Conservation (phyloP, 495 filamentous ascomycete genomes). For the Aspergillus homomorphus region DNA sequence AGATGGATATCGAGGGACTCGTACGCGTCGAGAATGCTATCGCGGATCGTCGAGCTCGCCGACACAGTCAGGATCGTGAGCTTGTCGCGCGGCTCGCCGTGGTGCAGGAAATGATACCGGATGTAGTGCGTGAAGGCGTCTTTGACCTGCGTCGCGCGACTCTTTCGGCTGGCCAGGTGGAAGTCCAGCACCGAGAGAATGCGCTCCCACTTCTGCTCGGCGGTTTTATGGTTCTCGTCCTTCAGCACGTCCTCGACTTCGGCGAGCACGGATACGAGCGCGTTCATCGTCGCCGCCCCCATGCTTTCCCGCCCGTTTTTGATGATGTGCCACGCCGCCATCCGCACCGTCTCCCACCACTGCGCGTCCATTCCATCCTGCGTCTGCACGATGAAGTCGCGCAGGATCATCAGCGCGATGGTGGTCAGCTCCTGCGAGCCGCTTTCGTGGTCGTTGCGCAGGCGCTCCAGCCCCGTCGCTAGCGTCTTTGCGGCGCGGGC, state of each 20-base stretch:
- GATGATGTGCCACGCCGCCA: constrained; percentile 61
- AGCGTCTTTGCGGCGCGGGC: constrained; percentile 40
- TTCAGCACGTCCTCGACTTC: constrained; percentile 29
- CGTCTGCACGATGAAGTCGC: constrained; percentile 36
- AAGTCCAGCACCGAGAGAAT: constrained; percentile 28
- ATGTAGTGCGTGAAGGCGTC: constrained; percentile 37
- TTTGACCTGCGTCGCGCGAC: constrained; percentile 27
- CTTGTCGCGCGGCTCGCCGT: constrained; percentile 19
- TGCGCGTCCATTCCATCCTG: constrained; percentile 13
- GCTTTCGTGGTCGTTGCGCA: constrained; percentile 53
- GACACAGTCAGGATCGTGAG: constrained; percentile 57
- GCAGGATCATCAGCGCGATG: constrained; percentile 46
- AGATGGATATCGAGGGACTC: constrained; percentile 22
- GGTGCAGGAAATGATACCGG: constrained; percentile 24
- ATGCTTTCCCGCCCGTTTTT: constrained; percentile 63
- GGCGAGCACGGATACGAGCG: constrained; percentile 43
- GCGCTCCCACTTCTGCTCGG: constrained; percentile 26
- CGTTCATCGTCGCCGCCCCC: constrained; percentile 56
- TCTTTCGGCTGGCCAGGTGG: constrained; percentile 29
- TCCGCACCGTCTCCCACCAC: constrained; percentile 55
- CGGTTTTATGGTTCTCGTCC: constrained; percentile 14
- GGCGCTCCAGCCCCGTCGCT: constrained; percentile 38
- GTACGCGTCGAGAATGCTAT: constrained; percentile 35
- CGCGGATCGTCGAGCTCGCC: constrained; percentile 57
- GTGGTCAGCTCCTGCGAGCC: constrained; percentile 55